Percentiles rank a stretch among this genome's conserved stretches.
Evolutionary conservation across 1,284 basidiomycete species (phyloP).

Genomic region (Ustanciosporium gigantosporum): DNA sequence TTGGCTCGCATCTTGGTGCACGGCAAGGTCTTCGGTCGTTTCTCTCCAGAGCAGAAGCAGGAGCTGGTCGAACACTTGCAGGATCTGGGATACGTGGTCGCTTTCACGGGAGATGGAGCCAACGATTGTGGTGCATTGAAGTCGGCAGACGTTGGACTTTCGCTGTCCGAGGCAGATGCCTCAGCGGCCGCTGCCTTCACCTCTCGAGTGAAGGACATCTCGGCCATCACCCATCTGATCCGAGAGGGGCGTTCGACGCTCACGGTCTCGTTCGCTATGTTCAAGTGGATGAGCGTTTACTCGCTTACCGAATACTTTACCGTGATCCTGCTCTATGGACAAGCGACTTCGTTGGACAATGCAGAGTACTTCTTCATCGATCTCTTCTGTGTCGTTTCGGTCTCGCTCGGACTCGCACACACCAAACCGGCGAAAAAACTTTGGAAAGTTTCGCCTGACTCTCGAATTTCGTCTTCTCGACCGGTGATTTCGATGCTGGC

Average conservation of each 20-base stretch:
- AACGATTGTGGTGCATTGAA: constrained; percentile 47
- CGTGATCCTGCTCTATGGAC: constrained; percentile 41
- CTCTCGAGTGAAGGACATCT: constrained; percentile 18
- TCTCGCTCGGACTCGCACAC: constrained; percentile 39
- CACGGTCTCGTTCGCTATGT: constrained; percentile 24
- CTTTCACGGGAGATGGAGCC: constrained; percentile 40
- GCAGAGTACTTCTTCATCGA: constrained; percentile 49
- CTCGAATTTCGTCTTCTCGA: constrained; percentile 23
- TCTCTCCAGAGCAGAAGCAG: constrained; percentile 45
- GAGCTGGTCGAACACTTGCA: constrained; percentile 43
- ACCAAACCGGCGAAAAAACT: constrained; percentile 21
- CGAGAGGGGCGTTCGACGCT: constrained; percentile 35
- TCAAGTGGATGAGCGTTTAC: constrained; percentile 37
- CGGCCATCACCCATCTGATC: constrained; percentile 19
- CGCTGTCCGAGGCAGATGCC: constrained; percentile 39
- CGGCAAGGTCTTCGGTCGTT: constrained; percentile 37
- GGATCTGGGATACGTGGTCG: constrained; percentile 21
- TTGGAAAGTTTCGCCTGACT: constrained; percentile 7
- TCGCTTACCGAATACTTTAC: constrained; percentile 42
- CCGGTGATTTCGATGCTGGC: constrained; percentile 33
- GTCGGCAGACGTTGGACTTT: constrained; percentile 43
- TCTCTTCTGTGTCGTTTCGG: constrained; percentile 31
- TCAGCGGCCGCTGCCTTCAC: constrained; percentile 47
- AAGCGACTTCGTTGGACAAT: constrained; percentile 39
- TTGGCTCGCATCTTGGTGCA: constrained; percentile 28